These are phyloP conservation scores for Sporopachydermia quercuum DNA, from an alignment of 805 yeast species.

Conservation along the genomic window DNA sequence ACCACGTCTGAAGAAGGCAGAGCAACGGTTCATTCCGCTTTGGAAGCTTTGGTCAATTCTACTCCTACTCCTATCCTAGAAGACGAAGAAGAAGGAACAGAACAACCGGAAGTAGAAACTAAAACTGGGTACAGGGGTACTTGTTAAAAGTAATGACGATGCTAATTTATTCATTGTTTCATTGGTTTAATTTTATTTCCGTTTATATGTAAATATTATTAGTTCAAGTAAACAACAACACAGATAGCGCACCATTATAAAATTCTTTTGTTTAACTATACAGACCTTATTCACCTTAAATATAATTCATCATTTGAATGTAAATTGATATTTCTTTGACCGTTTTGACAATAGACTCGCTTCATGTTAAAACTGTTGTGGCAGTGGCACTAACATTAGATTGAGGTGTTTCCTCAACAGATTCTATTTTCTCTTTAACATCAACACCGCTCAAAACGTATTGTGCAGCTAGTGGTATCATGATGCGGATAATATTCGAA, in stretches of 20 bases:
- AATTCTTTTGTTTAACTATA: no score
- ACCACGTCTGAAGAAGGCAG: background rate
- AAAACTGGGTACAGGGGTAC: constrained; percentile 8
- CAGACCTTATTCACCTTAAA: no score
- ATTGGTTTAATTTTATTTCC: no score
- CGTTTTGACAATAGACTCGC: no score
- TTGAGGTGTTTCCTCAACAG: background rate
- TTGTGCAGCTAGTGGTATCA: constrained; percentile 4
- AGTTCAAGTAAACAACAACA: no score
- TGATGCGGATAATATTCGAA: constrained; percentile 1
- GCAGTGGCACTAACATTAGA: no score
- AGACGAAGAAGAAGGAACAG: constrained; percentile 1
- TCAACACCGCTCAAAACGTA: constrained; percentile 1
- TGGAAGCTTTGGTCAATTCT: background rate
- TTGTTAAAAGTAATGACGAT: constrained; percentile 3
- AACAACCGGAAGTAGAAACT: background rate
- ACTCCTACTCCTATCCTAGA: background rate
- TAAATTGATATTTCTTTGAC: no score
- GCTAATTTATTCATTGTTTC: no score
- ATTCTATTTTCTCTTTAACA: background rate
- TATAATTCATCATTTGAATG: no score
- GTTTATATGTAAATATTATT: no score
- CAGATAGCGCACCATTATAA: no score
- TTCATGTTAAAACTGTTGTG: no score
- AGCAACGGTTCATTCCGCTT: background rate